Evolutionary conservation across 2,329 filamentous ascomycete species (phyloP).

Genomic region (Niveomyces coronatus): DNA sequence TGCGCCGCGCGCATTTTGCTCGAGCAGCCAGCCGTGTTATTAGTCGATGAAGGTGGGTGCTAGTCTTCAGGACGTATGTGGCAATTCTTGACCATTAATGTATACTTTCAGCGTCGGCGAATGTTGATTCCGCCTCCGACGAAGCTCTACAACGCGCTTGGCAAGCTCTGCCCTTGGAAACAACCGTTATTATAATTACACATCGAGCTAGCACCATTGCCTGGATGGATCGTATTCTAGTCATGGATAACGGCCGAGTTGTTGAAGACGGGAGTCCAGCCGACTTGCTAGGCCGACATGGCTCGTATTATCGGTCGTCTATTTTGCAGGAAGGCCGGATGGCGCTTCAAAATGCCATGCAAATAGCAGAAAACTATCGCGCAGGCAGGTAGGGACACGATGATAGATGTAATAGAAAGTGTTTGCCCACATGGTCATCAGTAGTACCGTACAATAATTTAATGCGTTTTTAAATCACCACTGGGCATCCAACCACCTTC

Average conservation of each 20-base stretch:
- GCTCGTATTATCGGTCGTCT: background rate
- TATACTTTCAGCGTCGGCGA: conserved; percentile 2
- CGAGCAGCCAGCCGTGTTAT: conserved; percentile 2
- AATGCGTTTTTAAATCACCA: too few relatives aligned
- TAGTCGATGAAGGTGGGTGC: conserved; percentile 3
- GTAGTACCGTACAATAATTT: too few relatives aligned
- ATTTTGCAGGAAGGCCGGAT: too few relatives aligned
- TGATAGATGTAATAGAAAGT: too few relatives aligned
- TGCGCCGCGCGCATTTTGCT: conserved; percentile 5
- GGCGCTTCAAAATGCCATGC: too few relatives aligned
- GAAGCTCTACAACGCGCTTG: conserved; percentile 8
- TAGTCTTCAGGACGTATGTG: background rate
- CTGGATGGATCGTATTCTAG: conserved; percentile 8
- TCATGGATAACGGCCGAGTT: conserved; percentile 5
- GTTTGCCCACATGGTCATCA: too few relatives aligned
- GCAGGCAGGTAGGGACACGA: too few relatives aligned
- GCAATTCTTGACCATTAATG: background rate
- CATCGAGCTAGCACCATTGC: conserved; percentile 7
- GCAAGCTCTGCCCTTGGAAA: conserved; percentile 1
- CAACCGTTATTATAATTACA: conserved; percentile 4
- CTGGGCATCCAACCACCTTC: too few relatives aligned
- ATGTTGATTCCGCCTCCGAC: conserved; percentile 6
- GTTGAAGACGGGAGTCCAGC: conserved; percentile 4
- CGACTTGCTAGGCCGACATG: background rate
- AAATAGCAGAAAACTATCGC: too few relatives aligned